Conservation (phyloP, 2,329 filamentous ascomycete genomes). For the Colletotrichum spinosum region DNA sequence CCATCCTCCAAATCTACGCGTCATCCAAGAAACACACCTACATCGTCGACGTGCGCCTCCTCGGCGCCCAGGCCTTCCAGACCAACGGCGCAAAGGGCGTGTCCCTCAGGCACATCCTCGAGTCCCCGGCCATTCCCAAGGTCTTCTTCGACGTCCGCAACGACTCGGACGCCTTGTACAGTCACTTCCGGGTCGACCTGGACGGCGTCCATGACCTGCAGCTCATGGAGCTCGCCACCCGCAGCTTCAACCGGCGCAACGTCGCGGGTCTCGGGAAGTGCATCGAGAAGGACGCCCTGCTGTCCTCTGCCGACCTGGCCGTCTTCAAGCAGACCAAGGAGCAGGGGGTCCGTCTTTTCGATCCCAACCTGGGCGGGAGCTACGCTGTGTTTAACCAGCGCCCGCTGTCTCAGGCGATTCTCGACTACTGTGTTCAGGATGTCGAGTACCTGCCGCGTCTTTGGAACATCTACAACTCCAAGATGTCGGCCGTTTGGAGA, state of each 20-base stretch:
- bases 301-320: constrained; percentile 31
- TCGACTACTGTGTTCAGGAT: constrained; percentile 60
- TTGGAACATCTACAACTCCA: constrained; percentile 43
- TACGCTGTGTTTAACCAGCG: constrained; percentile 60
- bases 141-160: constrained; percentile 70
- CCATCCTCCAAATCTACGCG: constrained; percentile 56
- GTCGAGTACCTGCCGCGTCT: constrained; percentile 54
- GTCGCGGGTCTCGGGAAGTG: constrained; percentile 44
- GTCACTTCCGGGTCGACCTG: constrained; percentile 56
- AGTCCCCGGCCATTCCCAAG: constrained; percentile 57
- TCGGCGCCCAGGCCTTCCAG: constrained; percentile 48
- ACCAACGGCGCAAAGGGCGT: not conserved
- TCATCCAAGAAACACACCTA: constrained; percentile 46
- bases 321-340: constrained; percentile 51
- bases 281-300: constrained; percentile 44
- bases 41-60: constrained; percentile 57
- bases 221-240: constrained; percentile 63
- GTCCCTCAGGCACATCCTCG: constrained; percentile 55
- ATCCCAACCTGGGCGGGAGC: constrained; percentile 53
- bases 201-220: constrained; percentile 64
- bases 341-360: constrained; percentile 51
- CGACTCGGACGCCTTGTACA: constrained; percentile 66
- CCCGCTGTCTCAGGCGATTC: constrained; percentile 53
- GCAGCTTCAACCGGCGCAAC: constrained; percentile 24
- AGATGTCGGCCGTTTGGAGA: constrained; percentile 38